Conservation (phyloP, 2,329 filamentous ascomycete species). For the Scytalidium sp. region DNA sequence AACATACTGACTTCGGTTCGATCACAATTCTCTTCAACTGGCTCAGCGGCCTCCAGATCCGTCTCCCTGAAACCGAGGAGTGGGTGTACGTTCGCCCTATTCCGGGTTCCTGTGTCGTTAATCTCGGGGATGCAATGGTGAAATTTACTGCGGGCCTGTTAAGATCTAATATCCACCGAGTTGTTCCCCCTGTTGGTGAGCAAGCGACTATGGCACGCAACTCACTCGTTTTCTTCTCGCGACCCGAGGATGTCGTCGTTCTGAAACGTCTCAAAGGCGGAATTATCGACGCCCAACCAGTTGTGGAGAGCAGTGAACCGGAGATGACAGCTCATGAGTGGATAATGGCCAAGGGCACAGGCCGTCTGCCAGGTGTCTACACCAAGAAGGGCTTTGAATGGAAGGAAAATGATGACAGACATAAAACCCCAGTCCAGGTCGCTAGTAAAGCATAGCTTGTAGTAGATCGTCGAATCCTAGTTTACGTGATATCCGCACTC, state of each 20-base stretch:
- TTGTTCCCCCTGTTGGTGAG: conserved; percentile 27
- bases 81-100: conserved; percentile 34
- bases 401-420: neutral
- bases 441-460: neutral
- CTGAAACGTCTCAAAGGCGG: conserved; percentile 18
- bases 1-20: conserved; percentile 36
- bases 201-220: conserved; percentile 32
- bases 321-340: neutral
- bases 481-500: neutral
- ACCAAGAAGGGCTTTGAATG: neutral
- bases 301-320: conserved; percentile 27
- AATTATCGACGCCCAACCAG: conserved; percentile 25
- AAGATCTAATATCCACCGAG: conserved; percentile 30
- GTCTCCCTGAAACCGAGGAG: conserved; percentile 20
- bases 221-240: conserved; percentile 52
- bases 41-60: conserved; percentile 36
- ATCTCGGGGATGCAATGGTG: conserved; percentile 34
- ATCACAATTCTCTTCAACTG: conserved; percentile 37
- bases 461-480: neutral
- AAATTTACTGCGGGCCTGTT: conserved; percentile 31
- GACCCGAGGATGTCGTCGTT: conserved; percentile 45
- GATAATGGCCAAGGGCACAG: neutral
- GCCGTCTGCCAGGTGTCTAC: neutral
- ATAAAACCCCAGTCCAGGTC: neutral
- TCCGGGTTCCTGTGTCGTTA: conserved; percentile 32